Percentiles rank a stretch among this genome's conserved stretches.
Evolutionary conservation across 176 grass and related monocot genomes (phyloP).

Genomic region (Bromus sterilis): DNA sequence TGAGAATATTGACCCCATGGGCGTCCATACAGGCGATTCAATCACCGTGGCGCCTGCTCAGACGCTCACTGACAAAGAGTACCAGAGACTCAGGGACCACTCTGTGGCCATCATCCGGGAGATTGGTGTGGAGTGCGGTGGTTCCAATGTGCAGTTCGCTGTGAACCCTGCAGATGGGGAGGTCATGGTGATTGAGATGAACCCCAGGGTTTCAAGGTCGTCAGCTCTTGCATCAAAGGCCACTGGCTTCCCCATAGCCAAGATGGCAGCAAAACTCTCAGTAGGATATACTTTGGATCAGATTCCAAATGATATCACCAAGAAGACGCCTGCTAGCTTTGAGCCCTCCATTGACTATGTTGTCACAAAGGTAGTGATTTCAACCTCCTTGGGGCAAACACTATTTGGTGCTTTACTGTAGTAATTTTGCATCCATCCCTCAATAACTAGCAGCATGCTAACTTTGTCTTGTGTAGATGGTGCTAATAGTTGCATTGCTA

Average conservation of each 20-base stretch:
- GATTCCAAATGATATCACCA: slow-evolving; percentile 98
- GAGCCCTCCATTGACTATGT: slow-evolving; percentile 99
- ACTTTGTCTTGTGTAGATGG: background rate
- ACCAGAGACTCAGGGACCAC: slow-evolving; percentile 84
- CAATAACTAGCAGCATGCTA: background rate
- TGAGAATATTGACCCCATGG: slow-evolving; percentile 98
- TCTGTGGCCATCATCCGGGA: slow-evolving; percentile 85
- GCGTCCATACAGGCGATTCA: slow-evolving; percentile 94
- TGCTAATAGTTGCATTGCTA: background rate
- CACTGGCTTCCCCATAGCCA: slow-evolving; percentile 88
- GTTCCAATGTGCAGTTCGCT: slow-evolving; percentile 92
- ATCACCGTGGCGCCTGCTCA: slow-evolving; percentile 95
- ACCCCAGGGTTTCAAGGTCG: slow-evolving; percentile 93
- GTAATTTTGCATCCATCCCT: background rate
- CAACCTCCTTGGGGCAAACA: background rate
- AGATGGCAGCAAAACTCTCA: slow-evolving; percentile 95
- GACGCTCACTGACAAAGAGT: slow-evolving; percentile 93
- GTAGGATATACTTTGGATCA: slow-evolving; percentile 92
- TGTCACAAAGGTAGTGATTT: slow-evolving; percentile 74
- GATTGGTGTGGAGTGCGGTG: slow-evolving; percentile 96
- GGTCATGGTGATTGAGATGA: slow-evolving; percentile 99
- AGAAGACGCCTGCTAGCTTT: slow-evolving; percentile 98
- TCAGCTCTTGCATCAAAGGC: slow-evolving; percentile 91
- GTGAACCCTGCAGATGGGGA: slow-evolving; percentile 88
- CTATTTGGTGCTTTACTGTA: background rate